Conservation (phyloP, 2,329 filamentous ascomycete genomes). For the Microcyclosporella mali region DNA sequence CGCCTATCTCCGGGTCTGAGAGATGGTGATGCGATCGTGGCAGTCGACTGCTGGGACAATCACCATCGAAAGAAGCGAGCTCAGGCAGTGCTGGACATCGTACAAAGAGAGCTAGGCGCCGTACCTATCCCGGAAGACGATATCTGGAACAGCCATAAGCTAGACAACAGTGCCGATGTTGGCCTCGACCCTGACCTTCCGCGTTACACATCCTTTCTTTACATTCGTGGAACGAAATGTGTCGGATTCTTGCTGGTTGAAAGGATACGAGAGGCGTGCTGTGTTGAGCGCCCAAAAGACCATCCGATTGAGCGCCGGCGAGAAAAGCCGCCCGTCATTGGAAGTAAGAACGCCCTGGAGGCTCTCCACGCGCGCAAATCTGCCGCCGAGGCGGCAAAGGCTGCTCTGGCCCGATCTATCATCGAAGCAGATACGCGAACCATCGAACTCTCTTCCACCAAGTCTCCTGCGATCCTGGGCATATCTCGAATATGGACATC, state of each 20-base stretch:
- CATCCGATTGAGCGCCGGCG: conserved; percentile 8
- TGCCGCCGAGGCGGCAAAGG: conserved; percentile 11
- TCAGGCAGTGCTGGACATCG: conserved; percentile 50
- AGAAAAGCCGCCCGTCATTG: conserved; percentile 16
- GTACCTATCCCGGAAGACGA: conserved; percentile 52
- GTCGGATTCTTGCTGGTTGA: conserved; percentile 58
- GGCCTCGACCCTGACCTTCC: conserved; percentile 17
- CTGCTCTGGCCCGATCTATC: conserved; percentile 7
- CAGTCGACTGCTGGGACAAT: conserved; percentile 51
- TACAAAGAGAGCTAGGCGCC: conserved; percentile 57
- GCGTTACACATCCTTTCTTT: conserved; percentile 57
- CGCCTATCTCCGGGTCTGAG: conserved; percentile 14
- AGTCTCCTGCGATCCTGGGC: conserved; percentile 47
- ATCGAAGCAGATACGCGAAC: conserved; percentile 14
- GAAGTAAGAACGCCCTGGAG: conserved; percentile 12
- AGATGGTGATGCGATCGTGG: conserved; percentile 48
- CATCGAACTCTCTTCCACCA: conserved; percentile 17
- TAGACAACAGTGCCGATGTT: conserved; percentile 11
- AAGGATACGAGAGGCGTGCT: conserved; percentile 52
- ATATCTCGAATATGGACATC: conserved; percentile 63
- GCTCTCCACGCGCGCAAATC: conserved; percentile 22
- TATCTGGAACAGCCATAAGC: conserved; percentile 47
- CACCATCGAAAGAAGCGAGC: conserved; percentile 50
- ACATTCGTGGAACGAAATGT: conserved; percentile 56
- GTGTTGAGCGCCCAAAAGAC: conserved; percentile 36